Conservation (phyloP, 148 eudicot species). For the Amaranthus hypochondriacus region DNA sequence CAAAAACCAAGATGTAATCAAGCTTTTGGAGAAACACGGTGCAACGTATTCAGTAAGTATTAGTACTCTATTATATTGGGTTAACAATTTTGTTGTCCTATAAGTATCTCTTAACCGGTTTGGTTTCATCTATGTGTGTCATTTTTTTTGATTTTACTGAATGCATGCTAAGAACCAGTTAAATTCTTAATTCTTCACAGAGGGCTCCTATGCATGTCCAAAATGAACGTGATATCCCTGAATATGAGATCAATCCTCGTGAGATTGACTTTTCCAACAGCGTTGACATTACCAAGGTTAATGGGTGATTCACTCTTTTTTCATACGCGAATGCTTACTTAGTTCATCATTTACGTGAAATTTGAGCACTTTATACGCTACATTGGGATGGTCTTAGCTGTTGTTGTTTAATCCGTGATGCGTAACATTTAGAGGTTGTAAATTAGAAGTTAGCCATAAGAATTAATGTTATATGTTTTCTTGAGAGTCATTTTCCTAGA, state of each 20-base stretch:
- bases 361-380: not conserved
- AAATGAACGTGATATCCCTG: constrained; percentile 65
- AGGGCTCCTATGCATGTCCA: constrained; percentile 70
- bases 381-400: not conserved
- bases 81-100: not conserved
- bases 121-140: not conserved
- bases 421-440: no score
- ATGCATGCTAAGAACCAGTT: not conserved
- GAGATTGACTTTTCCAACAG: constrained; percentile 81
- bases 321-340: not conserved
- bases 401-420: no score
- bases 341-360: not conserved
- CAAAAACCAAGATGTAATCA: constrained; percentile 62
- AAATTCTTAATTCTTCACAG: constrained; percentile 25
- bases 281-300: constrained; percentile 58
- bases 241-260: constrained; percentile 72
- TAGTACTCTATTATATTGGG: not conserved
- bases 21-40: constrained; percentile 85
- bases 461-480: no score
- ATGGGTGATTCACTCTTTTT: constrained; percentile 6
- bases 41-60: constrained; percentile 68
- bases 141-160: constrained; percentile 4
- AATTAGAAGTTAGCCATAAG: no score
- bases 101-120: not conserved
- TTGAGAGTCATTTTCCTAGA: no score